Conservation (phyloP, 2,329 filamentous ascomycete genomes). For the Raffaelea deltoideospora region DNA sequence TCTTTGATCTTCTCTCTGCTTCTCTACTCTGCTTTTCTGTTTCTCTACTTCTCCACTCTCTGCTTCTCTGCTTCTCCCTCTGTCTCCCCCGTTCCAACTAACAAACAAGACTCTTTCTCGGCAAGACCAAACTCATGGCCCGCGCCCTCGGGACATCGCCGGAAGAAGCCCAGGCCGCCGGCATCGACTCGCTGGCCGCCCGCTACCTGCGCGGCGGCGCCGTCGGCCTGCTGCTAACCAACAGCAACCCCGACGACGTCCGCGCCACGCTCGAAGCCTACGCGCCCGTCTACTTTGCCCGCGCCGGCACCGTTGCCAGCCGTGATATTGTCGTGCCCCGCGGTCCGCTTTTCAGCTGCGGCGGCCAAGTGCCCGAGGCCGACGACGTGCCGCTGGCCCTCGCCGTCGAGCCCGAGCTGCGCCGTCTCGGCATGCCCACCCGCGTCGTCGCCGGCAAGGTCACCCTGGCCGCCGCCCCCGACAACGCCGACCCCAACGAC, state of each 20-base stretch:
- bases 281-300: constrained; percentile 72
- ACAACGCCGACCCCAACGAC: not conserved
- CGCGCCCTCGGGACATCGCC: constrained; percentile 72
- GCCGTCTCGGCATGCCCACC: constrained; percentile 80
- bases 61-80: constrained; percentile 1
- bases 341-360: constrained; percentile 68
- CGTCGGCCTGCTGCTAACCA: constrained; percentile 83
- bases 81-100: not conserved
- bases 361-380: constrained; percentile 62
- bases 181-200: constrained; percentile 52
- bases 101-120: constrained; percentile 70
- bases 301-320: constrained; percentile 63
- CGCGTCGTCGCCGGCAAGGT: constrained; percentile 80
- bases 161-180: constrained; percentile 67
- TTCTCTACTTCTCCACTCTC: not conserved
- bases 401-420: constrained; percentile 77
- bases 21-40: not conserved
- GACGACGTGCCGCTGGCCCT: constrained; percentile 80
- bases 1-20: not conserved
- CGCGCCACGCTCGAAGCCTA: constrained; percentile 58
- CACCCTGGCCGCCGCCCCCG: constrained; percentile 35
- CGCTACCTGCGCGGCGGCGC: constrained; percentile 55
- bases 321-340: constrained; percentile 67
- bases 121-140: constrained; percentile 98
- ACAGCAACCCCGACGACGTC: constrained; percentile 50